Evolutionary conservation across 306 rosid species (phyloP).

Genomic region (Casuarina glauca): DNA sequence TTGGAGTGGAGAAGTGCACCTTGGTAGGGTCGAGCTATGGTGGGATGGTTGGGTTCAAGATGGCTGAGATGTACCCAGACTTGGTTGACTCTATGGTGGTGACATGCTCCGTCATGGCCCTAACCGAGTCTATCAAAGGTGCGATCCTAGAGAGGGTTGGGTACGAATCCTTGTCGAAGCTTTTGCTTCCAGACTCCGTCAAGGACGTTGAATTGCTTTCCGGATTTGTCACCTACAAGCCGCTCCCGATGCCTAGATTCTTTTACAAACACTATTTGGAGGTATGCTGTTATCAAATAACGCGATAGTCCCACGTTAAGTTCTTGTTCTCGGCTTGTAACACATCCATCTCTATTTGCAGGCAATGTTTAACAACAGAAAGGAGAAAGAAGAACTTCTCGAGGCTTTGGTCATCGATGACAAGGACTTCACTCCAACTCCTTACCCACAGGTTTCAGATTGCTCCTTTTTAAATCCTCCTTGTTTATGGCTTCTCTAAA

Average conservation of each 20-base stretch:
- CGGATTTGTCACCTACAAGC: slow-evolving; percentile 23
- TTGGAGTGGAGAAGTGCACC: slow-evolving; percentile 42
- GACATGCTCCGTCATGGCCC: slow-evolving; percentile 32
- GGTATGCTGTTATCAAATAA: slow-evolving; percentile 14
- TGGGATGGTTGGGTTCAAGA: slow-evolving; percentile 45
- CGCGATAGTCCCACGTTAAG: neutral
- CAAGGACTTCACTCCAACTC: slow-evolving; percentile 10
- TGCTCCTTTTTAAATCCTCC: neutral
- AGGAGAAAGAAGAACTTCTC: slow-evolving; percentile 37
- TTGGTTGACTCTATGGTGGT: slow-evolving; percentile 43
- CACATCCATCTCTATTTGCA: neutral
- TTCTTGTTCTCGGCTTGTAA: neutral
- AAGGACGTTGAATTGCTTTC: slow-evolving; percentile 20
- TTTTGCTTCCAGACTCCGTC: slow-evolving; percentile 36
- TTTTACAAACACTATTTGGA: slow-evolving; percentile 31
- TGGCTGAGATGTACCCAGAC: slow-evolving; percentile 38
- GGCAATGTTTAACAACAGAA: slow-evolving; percentile 37
- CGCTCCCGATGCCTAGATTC: slow-evolving; percentile 34
- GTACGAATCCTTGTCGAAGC: slow-evolving; percentile 29
- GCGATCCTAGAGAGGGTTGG: slow-evolving; percentile 33
- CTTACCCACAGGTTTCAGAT: slow-evolving; percentile 29
- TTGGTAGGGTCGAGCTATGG: slow-evolving; percentile 45
- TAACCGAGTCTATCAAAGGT: slow-evolving; percentile 28
- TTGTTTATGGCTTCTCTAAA: neutral
- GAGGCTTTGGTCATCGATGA: slow-evolving; percentile 31